These are phyloP conservation scores for Centella asiatica DNA, from an alignment of 129 eudicot genomes.

Conservation along the genomic window DNA sequence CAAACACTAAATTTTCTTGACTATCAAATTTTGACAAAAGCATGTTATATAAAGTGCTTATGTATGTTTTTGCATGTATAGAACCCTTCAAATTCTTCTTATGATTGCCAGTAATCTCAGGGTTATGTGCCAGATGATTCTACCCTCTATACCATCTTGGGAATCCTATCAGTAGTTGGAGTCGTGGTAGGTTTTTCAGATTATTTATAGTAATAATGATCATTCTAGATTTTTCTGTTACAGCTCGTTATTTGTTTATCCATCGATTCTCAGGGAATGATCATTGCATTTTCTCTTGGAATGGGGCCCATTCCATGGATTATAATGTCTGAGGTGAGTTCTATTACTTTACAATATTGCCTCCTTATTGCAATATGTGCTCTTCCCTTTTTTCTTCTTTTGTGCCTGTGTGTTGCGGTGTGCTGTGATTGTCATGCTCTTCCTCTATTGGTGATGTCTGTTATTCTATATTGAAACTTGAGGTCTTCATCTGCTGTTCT, in stretches of 20 bases:
- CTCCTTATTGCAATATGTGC: no score
- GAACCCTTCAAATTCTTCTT: not conserved
- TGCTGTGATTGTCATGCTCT: not conserved
- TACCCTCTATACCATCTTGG: constrained; percentile 39
- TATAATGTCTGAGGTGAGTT: constrained; percentile 94
- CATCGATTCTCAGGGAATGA: constrained; percentile 50
- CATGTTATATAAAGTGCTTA: not conserved
- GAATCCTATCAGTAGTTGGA: constrained; percentile 64
- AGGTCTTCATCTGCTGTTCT: no score
- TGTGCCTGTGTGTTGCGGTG: no score
- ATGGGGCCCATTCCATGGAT: constrained; percentile 95
- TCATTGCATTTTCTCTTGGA: constrained; percentile 77
- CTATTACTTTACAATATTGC: not conserved
- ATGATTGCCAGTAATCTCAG: constrained; percentile 23
- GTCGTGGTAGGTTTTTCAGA: constrained; percentile 57
- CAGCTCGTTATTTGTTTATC: constrained; percentile 8
- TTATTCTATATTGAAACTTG: no score
- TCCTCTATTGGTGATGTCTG: not conserved
- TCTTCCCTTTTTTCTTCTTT: no score
- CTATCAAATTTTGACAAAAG: not conserved
- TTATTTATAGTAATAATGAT: not conserved
- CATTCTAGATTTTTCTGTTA: not conserved
- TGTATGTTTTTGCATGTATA: not conserved
- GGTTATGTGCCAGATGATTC: constrained; percentile 43
- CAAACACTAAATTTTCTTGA: not conserved